A percentile compares a stretch with the other conserved stretches of the same genome.
Evolutionary conservation across 2,329 filamentous ascomycete species (phyloP).

Genomic region (Juglanconis sp.): DNA sequence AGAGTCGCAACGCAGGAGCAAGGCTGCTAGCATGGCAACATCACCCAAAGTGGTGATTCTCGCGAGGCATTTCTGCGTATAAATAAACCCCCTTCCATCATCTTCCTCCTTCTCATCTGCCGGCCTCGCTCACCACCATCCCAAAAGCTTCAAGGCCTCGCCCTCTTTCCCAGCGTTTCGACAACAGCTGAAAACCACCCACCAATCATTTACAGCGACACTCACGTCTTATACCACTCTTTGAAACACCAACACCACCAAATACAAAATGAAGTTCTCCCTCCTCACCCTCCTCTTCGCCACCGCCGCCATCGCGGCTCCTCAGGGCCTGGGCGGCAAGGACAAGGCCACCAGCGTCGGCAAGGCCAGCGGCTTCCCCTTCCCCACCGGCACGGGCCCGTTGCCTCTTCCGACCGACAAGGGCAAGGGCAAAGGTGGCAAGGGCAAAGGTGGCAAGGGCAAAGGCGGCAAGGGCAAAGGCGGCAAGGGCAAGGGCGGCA

Average conservation of each 20-base stretch:
- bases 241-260: neutral
- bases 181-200: neutral
- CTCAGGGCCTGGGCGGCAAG: neutral
- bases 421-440: neutral
- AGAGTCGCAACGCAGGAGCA: neutral
- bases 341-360: neutral
- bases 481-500: too few species aligned
- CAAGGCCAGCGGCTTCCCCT: neutral
- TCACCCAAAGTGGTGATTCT: neutral
- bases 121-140: neutral
- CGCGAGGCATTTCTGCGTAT: neutral
- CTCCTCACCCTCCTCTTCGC: slow-evolving; percentile 9
- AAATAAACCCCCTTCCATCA: neutral
- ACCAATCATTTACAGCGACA: neutral
- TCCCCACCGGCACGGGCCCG: neutral
- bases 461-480: neutral
- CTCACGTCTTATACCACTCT: neutral
- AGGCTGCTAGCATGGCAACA: neutral
- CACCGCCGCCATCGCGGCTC: slow-evolving; percentile 7
- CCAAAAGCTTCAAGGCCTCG: neutral
- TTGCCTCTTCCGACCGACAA: neutral
- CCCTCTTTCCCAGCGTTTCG: neutral
- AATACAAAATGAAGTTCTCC: slow-evolving; percentile 9
- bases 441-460: too few species aligned
- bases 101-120: neutral